Evolutionary conservation across 352 stramenopile species (phyloP), one percentile per base, ranked within the genome.

Genomic region (Phytophthora lateralis): DNA sequence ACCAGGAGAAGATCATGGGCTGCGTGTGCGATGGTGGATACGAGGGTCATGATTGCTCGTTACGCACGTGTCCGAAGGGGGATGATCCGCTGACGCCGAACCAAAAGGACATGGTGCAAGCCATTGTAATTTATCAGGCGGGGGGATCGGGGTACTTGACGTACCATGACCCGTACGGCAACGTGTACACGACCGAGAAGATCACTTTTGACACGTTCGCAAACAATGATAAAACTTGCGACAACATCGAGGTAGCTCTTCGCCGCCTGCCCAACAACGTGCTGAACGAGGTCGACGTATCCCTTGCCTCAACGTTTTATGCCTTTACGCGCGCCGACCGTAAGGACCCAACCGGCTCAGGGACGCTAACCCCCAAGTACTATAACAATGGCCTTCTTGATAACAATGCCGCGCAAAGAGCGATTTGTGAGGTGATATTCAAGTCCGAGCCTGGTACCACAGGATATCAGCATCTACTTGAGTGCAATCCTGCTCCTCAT

Each of bases 1-100:
- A 96, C 53, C 75, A 73, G 14, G 83, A 95, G 42, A 93, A 89
- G 70, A 78, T 96, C 34, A 82, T 85, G 39, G 88, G 88, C 26
- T 97, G 90, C 48, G 56, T 71, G 7, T 96, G 89, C 46, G 85
- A 97, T 44, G 56, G 61, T 10, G 76, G 73, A 0, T 96, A 74
- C 55, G 42, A 75, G 6, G 75, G 79, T 1, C 54, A 82, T 6
- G 81, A 83, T 39, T 93, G 88, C 46, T 76, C 61, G 3, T 47
- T 82, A 1, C 88, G 87, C 27, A 63, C 48, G 4, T 93, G 84
- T 35, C 73, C 81, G 0, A 59, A 76, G 11, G 85, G 85, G 1
- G 85, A 92, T 15, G 85, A 94, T 14, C 82, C 81, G 0, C 57
- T 92, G 7, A 91, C 82, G 9, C 65, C 66, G 0, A 63, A 27